A percentile compares a stretch with the other conserved stretches of the same genome.
Evolutionary conservation across 192 early-diverging fungal species (phyloP).

Genomic region (Coemansia sp.): DNA sequence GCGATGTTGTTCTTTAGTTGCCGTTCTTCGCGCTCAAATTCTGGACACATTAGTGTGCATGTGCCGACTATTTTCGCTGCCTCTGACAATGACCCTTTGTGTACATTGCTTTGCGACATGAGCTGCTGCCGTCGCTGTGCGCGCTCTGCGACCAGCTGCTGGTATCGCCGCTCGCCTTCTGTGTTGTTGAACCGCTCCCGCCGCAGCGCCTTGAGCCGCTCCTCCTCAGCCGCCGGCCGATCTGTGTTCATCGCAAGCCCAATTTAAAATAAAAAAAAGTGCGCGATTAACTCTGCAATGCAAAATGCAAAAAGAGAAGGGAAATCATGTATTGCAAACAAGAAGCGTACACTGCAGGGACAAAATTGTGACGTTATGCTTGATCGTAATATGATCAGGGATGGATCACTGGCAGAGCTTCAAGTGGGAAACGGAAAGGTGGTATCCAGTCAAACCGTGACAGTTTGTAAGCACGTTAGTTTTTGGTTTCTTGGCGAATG

Average conservation of each 20-base stretch:
- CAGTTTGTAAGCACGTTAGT: too few species aligned
- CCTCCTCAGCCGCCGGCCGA: constrained; percentile 33
- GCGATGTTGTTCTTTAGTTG: constrained; percentile 73
- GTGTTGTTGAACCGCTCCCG: constrained; percentile 51
- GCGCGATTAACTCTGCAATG: too few species aligned
- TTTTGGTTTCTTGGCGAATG: too few species aligned
- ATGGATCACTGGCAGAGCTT: too few species aligned
- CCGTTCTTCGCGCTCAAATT: constrained; percentile 82
- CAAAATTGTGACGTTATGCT: too few species aligned
- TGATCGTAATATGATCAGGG: too few species aligned
- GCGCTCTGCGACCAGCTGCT: constrained; percentile 65
- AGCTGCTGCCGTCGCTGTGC: constrained; percentile 64
- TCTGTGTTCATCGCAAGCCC: constrained; percentile 25
- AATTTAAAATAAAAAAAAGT: not conserved
- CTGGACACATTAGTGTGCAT: constrained; percentile 86
- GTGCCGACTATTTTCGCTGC: constrained; percentile 71
- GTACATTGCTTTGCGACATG: constrained; percentile 54
- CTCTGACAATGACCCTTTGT: constrained; percentile 61
- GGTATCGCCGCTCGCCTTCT: constrained; percentile 31
- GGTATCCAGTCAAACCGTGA: too few species aligned
- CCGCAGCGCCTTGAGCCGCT: constrained; percentile 42
- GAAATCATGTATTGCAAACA: too few species aligned
- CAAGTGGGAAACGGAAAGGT: too few species aligned
- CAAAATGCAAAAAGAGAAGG: too few species aligned
- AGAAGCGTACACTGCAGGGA: too few species aligned